Base-by-base conservation (phyloP, 352 stramenopile species). In the Phytophthora brassicae region DNA sequence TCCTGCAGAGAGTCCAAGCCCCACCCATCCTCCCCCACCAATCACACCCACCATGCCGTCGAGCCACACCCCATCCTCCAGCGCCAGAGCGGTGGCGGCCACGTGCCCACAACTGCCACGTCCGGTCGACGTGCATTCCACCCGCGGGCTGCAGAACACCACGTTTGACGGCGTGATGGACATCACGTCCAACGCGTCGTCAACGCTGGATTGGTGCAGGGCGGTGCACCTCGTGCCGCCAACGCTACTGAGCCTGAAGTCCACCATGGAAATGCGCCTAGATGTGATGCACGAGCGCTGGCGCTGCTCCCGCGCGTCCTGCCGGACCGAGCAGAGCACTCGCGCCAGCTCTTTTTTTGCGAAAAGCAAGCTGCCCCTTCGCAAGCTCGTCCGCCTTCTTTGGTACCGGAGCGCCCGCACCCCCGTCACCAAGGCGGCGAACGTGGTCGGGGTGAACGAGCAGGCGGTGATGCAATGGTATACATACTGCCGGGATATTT, bases 391-490 rank as follows among this genome's bases (percentile, higher is more conserved):
- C 0, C 35, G 48, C 11, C 33, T 14, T 19, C 33, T 24, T 17
- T 46, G 11, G 3, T 35, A 23, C 13, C 17, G 48, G 33, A 9
- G 22, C 44, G 19, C 35, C 4, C 12, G 35, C 4, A 7, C 16
- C 35, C 13, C 35, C 2, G 35, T 42, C 7, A 20, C 16, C 4
- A 20, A 42, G 13, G 35, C 13, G 3, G 35, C 35, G 4, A 20
- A 42, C 13, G 20, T 20, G 33, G 33, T 56, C 6, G 33, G 8
- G 14, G 22, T 56, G 20, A 26, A n/a, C 23, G 22, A 36, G 33
- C 19, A 46, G 22, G n/a, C 20, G 6, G 48, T n/a, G 3, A 56
- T 29, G 7, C 23, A 58, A 5, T 58, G 50, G 50, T 58, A 58
- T 24, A 12, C 5, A 2, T 48, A 29, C 50, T 47, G 50, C 23